phyloP scores from a whole-genome alignment of 106 monocot species.

The Gastrodia elata region DNA sequence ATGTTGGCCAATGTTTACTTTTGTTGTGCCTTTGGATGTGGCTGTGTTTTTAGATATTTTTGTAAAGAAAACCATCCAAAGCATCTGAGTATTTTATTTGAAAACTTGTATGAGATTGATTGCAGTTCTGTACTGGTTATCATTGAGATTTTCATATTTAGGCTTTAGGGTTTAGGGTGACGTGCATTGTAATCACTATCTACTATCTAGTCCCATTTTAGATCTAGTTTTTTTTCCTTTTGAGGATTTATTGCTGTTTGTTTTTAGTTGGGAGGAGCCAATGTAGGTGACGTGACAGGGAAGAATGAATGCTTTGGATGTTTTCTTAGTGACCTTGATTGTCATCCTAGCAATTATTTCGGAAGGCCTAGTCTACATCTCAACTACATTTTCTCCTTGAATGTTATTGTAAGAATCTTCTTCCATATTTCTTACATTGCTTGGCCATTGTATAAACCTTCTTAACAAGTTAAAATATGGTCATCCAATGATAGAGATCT shows the following conservation, averaged over 20 bases:
- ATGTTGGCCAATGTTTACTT: neutral
- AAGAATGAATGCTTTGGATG: neutral
- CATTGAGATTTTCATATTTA: neutral
- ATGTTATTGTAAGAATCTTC: neutral
- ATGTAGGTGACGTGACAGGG: neutral
- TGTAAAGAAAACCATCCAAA: neutral
- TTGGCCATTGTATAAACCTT: neutral
- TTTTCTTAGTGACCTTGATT: neutral
- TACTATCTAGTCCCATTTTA: neutral
- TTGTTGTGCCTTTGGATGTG: too few relatives aligned
- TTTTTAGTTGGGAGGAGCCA: neutral
- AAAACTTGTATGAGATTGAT: neutral
- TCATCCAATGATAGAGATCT: too few relatives aligned
- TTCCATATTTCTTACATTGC: neutral
- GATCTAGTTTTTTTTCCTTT: neutral
- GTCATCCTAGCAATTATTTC: neutral
- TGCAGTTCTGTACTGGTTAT: neutral
- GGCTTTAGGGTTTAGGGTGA: too few relatives aligned
- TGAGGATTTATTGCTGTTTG: neutral
- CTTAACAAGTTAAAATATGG: too few relatives aligned
- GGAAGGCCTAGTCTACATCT: neutral
- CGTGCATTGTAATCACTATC: neutral
- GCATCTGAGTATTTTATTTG: neutral
- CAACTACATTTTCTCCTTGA: neutral
- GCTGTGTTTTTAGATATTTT: too few relatives aligned